Base-by-base conservation (phyloP, 2,329 filamentous ascomycete species). In the Dactylellina sp. region DNA sequence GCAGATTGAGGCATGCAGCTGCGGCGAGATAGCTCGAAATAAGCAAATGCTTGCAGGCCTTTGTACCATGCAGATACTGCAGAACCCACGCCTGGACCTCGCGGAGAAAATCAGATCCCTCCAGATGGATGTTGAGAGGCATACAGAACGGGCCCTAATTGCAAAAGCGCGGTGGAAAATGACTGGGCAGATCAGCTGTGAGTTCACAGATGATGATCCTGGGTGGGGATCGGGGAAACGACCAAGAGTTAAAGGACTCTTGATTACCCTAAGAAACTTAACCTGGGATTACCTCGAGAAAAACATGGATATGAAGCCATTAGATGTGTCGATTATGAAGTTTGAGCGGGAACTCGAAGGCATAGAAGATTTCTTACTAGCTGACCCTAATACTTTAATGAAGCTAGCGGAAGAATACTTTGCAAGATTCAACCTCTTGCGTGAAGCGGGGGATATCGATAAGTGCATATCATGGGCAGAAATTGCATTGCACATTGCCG, bases 391-490 rank as follows among this genome's bases (percentile, higher is more conserved):
- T 6, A 12, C 3, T 2, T n/a, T 42, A 14, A 56, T 25, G 18
- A 22, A 16, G 1, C 52, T 57, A 25, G 7, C 12, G 6, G 37
- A 11, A 1, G 22, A 20, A 1, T 22, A 42, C 28, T 9, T 57
- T 16, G 18, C 11, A 1, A 32, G 37, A 20, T 57, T 44, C 20
- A 24, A 44, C 1, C 20, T 44, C 2, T n/a, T 44, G 20, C 16
- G 39, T 11, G 53, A 57, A 12, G 35, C 11, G 6, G 53, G 44
- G 12, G 37, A 57, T 35, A 24, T 57, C 0, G 53, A 57, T 11
- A 16, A 14, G 6, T 39, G 37, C 3, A 44, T 57, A 44, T 25
- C 39, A 16, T 57, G 53, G 53, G 53, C 53, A 6, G 53, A 57
- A 42, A 39, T 28, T 16, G 53, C 53, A 28, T 14, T 57, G 18